These are phyloP conservation scores for Chalciporus sphaerocephalus DNA, from an alignment of 768 basidiomycete genomes.

Conservation along the genomic window DNA sequence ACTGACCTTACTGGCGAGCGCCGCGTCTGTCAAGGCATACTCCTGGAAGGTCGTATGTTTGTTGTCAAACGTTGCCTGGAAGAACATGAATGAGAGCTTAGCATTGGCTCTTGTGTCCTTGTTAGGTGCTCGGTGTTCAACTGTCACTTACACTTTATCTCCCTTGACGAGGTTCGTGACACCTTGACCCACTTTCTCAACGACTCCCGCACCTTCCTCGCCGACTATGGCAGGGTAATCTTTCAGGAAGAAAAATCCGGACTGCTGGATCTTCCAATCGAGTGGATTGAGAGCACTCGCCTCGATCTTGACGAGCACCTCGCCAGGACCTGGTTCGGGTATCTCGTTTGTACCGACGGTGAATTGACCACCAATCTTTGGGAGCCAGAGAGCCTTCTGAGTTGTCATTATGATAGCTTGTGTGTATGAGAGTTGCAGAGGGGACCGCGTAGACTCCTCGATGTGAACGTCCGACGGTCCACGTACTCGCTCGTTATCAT, in stretches of 20 bases:
- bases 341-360: slow-evolving; percentile 16
- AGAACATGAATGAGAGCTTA: slow-evolving; percentile 3
- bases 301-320: slow-evolving; percentile 40
- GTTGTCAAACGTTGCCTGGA: slow-evolving; percentile 1
- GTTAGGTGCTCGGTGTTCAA: no score
- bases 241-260: slow-evolving; percentile 19
- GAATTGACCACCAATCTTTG: slow-evolving; percentile 10
- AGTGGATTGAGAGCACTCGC: slow-evolving; percentile 44
- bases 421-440: no score
- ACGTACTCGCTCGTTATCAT: no score
- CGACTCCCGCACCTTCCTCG: slow-evolving; percentile 35
- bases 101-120: background rate
- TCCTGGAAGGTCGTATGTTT: slow-evolving; percentile 20
- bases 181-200: slow-evolving; percentile 34
- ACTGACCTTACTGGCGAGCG: slow-evolving; percentile 17
- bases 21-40: slow-evolving; percentile 20
- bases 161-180: slow-evolving; percentile 33
- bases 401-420: slow-evolving; percentile 1
- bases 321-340: slow-evolving; percentile 36
- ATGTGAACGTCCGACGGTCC: no score
- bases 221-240: slow-evolving; percentile 36
- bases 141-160: slow-evolving; percentile 32
- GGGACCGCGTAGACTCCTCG: no score
- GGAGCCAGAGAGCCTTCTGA: slow-evolving; percentile 19
- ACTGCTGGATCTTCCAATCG: slow-evolving; percentile 26